Evolutionary conservation across 1,284 basidiomycete species (phyloP), one percentile per base, ranked within the genome.

Genomic region (Sphagnurus paluster): DNA sequence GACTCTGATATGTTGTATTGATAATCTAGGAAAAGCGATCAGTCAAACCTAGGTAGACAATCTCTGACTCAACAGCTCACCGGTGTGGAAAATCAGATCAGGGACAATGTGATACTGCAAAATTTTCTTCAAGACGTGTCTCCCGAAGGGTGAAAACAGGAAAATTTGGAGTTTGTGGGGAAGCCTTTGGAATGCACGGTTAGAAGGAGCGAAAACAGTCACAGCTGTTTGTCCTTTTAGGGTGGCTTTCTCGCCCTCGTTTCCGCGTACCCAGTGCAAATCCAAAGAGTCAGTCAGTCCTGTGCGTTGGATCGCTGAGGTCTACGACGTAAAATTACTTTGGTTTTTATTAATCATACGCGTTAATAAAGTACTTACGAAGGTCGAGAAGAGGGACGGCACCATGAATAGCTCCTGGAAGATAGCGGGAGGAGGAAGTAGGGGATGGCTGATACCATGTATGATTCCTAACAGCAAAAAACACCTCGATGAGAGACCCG

Each of bases 131-230:
- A 90, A 58, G 2, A 70, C 76, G 29, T 61, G 65, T 39, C 67
- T 65, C 5, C 87, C 87, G 46, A 80, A 79, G 1, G 82, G 82
- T 6, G 83, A 86, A 67, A 89, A 88, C 44, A 90, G 71, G 72
- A 75, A 90, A 26, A 72, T 56, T 46, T 69, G 71, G 36, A 90
- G 71, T 42, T 72, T 75, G 30, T 53, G 59, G 0, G 87, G 87
- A 17, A 90, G 70, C 7, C 59, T 64, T 21, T 67, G 56, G 64
- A 87, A 90, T 2, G 87, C 87, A 6, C 60, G 61, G 60, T 88
- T 87, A 39, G 74, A 74, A 0, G 86, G 87, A 1, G 77, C 79
- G 58, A 90, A 88, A 33, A 80, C 53, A 0, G 87, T 88, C 8
- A 79, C 72, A 6, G 80, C 69, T 0, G 71, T 62, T 9, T 74